These are phyloP conservation scores for Amborella trichopoda DNA, from an alignment of 164 flowering plant species.

Conservation along the genomic window DNA sequence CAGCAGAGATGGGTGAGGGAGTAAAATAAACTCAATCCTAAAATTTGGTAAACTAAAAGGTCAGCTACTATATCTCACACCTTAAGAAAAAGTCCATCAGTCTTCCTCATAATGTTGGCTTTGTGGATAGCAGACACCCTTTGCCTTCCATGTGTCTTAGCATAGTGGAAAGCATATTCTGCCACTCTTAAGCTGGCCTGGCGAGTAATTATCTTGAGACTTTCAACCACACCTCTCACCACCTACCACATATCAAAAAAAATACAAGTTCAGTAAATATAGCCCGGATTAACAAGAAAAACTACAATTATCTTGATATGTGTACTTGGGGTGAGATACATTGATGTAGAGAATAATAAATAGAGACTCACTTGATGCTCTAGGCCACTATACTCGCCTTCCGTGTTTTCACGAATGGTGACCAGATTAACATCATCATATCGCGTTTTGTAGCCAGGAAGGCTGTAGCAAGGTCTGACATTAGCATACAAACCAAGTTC, in stretches of 20 bases:
- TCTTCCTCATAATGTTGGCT: slow-evolving; percentile 96
- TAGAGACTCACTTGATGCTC: slow-evolving; percentile 94
- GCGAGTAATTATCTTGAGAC: slow-evolving; percentile 92
- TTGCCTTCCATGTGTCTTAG: slow-evolving; percentile 68
- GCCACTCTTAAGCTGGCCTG: slow-evolving; percentile 94
- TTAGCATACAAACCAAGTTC: slow-evolving; percentile 93
- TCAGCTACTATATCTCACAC: slow-evolving; percentile 19
- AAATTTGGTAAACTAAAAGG: neutral
- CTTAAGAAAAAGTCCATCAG: slow-evolving; percentile 96
- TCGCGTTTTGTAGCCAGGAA: slow-evolving; percentile 86
- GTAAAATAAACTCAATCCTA: neutral
- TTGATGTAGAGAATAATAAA: no score
- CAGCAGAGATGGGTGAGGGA: neutral
- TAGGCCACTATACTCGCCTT: slow-evolving; percentile 97
- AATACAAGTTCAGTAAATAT: no score
- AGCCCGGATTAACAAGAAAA: no score
- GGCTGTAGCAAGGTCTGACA: slow-evolving; percentile 91
- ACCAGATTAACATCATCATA: slow-evolving; percentile 89
- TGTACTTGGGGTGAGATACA: no score
- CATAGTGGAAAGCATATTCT: slow-evolving; percentile 96
- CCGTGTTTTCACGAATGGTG: slow-evolving; percentile 95
- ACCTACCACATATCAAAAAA: slow-evolving; percentile 57
- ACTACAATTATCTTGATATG: no score
- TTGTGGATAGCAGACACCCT: slow-evolving; percentile 96
- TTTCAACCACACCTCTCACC: slow-evolving; percentile 97